phyloP scores from a whole-genome alignment of 306 rosid species.

The Luffa aegyptiaca region DNA sequence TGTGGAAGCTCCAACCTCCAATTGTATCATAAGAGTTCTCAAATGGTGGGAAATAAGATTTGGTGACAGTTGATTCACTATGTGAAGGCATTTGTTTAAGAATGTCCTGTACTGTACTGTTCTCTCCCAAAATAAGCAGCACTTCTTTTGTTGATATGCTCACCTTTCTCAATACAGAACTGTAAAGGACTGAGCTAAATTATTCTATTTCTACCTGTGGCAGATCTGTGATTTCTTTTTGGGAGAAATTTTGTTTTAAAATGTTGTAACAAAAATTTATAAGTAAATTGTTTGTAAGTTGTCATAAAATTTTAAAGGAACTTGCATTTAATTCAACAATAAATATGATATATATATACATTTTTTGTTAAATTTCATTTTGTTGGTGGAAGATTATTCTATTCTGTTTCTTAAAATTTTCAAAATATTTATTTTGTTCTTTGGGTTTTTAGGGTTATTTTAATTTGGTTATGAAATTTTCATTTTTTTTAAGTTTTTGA shows the following conservation, averaged over 20 bases:
- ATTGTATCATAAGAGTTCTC: not conserved
- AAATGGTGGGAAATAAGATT: not conserved
- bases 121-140: not conserved
- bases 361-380: no score
- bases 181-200: not conserved
- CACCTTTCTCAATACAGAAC: not conserved
- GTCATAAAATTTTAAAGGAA: not conserved
- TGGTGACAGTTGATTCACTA: not conserved
- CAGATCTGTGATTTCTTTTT: not conserved
- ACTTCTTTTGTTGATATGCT: not conserved
- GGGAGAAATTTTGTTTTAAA: not conserved
- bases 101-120: not conserved
- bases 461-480: no score
- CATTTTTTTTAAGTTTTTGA: no score
- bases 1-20: not conserved
- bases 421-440: no score
- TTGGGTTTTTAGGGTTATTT: no score
- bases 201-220: not conserved
- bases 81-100: not conserved
- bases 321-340: not conserved
- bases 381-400: no score
- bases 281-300: not conserved
- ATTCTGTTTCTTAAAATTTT: no score
- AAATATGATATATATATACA: no score
- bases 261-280: not conserved